Evolutionary conservation across 2,329 filamentous ascomycete species (phyloP).

Genomic region (Ceratocystis eucalypticola): DNA sequence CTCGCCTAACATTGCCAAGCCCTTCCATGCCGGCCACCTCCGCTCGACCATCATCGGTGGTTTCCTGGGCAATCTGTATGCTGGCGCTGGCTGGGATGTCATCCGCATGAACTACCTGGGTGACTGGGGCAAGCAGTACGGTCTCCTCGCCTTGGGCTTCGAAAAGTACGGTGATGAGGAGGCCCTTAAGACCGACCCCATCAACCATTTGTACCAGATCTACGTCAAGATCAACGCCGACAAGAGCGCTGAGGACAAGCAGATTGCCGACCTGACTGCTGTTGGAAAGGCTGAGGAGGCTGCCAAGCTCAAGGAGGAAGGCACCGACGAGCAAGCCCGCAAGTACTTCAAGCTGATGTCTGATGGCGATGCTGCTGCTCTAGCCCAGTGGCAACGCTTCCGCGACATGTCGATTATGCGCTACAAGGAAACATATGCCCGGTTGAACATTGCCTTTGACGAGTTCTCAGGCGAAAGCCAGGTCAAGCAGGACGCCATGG

Average conservation of each 20-base stretch:
- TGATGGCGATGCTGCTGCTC: slow-evolving; percentile 47
- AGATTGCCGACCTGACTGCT: slow-evolving; percentile 44
- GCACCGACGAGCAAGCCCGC: slow-evolving; percentile 61
- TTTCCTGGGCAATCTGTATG: slow-evolving; percentile 60
- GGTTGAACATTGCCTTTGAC: slow-evolving; percentile 59
- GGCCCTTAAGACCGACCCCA: slow-evolving; percentile 56
- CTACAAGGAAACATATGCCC: slow-evolving; percentile 55
- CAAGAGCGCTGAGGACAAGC: slow-evolving; percentile 51
- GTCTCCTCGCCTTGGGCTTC: slow-evolving; percentile 60
- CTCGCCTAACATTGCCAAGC: slow-evolving; percentile 76
- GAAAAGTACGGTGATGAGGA: slow-evolving; percentile 63
- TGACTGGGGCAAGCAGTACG: slow-evolving; percentile 70
- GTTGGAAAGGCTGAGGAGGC: slow-evolving; percentile 28
- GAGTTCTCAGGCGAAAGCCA: slow-evolving; percentile 64
- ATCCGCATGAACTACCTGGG: slow-evolving; percentile 63
- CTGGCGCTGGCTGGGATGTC: slow-evolving; percentile 59
- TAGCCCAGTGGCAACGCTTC: slow-evolving; percentile 52
- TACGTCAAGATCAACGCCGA: slow-evolving; percentile 67
- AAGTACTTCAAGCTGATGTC: slow-evolving; percentile 59
- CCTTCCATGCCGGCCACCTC: slow-evolving; percentile 66
- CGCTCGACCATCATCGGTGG: slow-evolving; percentile 68
- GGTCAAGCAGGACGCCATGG: slow-evolving; percentile 54
- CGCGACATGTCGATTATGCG: slow-evolving; percentile 52
- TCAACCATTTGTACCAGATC: slow-evolving; percentile 69
- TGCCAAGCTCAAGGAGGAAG: slow-evolving; percentile 36